A percentile compares a stretch with the other conserved stretches of the same genome.
phyloP scores from a whole-genome alignment of 2,329 filamentous ascomycete genomes.

The Allantophomopsis lycopodina region DNA sequence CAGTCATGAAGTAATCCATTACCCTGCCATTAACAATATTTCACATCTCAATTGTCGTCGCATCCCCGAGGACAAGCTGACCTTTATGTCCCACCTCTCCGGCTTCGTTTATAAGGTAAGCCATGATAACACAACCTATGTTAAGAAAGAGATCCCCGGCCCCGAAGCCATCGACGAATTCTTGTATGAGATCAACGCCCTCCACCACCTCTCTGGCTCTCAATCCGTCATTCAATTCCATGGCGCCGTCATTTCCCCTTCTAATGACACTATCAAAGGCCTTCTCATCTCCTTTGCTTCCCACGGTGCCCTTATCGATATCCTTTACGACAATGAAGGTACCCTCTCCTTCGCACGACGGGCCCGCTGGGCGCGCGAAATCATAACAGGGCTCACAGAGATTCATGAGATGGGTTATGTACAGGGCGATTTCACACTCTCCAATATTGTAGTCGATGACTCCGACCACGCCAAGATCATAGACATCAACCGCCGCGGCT shows the following conservation, averaged over 20 bases:
- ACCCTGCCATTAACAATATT: conserved; percentile 61
- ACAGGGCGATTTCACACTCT: conserved; percentile 92
- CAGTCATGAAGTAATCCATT: conserved; percentile 73
- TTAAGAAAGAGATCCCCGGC: conserved; percentile 97
- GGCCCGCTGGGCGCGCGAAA: conserved; percentile 82
- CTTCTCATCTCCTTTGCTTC: conserved; percentile 81
- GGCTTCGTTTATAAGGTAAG: conserved; percentile 94
- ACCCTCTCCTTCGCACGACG: conserved; percentile 53
- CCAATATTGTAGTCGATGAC: conserved; percentile 87
- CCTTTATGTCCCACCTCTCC: conserved; percentile 85
- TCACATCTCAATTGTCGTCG: conserved; percentile 55
- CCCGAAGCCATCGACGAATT: conserved; percentile 95
- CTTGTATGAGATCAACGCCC: conserved; percentile 89
- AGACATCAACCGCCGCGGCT: conserved; percentile 95
- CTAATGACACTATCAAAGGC: conserved; percentile 63
- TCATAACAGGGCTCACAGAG: conserved; percentile 76
- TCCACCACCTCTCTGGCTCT: conserved; percentile 63
- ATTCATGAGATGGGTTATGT: conserved; percentile 95
- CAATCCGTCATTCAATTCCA: conserved; percentile 73
- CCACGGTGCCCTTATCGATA: conserved; percentile 76
- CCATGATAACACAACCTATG: conserved; percentile 53
- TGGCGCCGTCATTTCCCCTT: conserved; percentile 76
- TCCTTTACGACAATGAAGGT: conserved; percentile 67
- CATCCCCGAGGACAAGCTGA: conserved; percentile 60
- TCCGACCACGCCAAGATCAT: conserved; percentile 87